A percentile compares a stretch with the other conserved stretches of the same genome.
Conservation (phyloP, 2,329 filamentous ascomycete genomes). For the Madurella mycetomatis region DNA sequence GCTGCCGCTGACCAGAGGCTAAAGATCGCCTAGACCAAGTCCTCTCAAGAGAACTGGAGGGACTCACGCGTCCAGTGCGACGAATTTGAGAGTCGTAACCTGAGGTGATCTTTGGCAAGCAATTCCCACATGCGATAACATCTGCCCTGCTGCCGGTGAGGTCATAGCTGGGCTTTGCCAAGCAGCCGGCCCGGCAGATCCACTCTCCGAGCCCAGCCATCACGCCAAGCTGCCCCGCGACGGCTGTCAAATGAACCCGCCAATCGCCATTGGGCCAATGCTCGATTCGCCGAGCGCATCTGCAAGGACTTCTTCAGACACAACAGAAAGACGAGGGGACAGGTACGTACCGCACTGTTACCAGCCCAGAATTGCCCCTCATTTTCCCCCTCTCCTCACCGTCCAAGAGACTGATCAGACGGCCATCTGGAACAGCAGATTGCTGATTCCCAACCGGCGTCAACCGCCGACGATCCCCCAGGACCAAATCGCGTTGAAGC, state of each 20-base stretch:
- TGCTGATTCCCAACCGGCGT: not conserved
- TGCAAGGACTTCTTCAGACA: not conserved
- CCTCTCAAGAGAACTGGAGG: not conserved
- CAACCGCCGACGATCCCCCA: not conserved
- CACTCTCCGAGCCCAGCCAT: not conserved
- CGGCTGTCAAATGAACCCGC: not conserved
- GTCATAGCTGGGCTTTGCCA: slow-evolving; percentile 14
- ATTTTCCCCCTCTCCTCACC: not conserved
- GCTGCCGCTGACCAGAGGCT: no score
- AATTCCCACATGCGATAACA: not conserved
- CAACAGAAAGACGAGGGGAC: no score
- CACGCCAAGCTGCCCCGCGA: not conserved
- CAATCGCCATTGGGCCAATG: not conserved
- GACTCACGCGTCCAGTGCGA: not conserved
- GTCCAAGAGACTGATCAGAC: no score
- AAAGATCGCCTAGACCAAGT: no score
- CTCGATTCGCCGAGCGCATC: not conserved
- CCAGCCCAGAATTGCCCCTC: not conserved
- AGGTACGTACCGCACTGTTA: not conserved
- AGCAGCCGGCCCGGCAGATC: not conserved
- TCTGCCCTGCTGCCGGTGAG: slow-evolving; percentile 17
- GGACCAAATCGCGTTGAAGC: not conserved
- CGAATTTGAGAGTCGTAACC: no score
- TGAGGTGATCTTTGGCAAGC: no score
- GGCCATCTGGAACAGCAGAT: not conserved